A percentile compares a stretch with the other conserved stretches of the same genome.
Conservation (phyloP, 2,329 filamentous ascomycete genomes). For the Sphaerulina musiva region DNA sequence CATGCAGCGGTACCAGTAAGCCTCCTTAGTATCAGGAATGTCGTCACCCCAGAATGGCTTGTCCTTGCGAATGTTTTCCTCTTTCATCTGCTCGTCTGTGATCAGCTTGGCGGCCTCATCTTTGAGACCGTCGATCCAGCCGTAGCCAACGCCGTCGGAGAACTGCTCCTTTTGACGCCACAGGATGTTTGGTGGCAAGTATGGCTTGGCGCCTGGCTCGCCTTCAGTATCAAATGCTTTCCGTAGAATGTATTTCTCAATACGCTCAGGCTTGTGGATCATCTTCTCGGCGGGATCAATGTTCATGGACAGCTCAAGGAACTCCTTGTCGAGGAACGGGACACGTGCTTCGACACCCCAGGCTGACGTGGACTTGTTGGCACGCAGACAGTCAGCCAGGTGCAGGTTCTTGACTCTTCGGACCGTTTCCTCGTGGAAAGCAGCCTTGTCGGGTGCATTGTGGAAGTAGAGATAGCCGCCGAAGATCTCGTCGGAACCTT, state of each 20-base stretch:
- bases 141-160: constrained; percentile 93
- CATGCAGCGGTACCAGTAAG: constrained; percentile 98
- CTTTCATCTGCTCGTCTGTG: constrained; percentile 84
- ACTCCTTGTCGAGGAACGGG: constrained; percentile 95
- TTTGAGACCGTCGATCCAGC: constrained; percentile 97
- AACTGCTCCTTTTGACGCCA: constrained; percentile 99
- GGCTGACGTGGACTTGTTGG: constrained; percentile 97
- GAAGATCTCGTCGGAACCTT: constrained; percentile 97
- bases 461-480: constrained; percentile 99
- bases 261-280: constrained; percentile 65
- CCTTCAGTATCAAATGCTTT: constrained; percentile 87
- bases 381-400: constrained; percentile 88
- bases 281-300: constrained; percentile 93
- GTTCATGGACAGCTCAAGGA: constrained; percentile 88
- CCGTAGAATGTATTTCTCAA: constrained; percentile 97
- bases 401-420: constrained; percentile 94
- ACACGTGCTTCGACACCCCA: constrained; percentile 98
- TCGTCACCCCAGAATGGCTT: constrained; percentile 93
- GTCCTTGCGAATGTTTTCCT: constrained; percentile 62
- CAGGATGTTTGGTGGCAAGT: constrained; percentile 92
- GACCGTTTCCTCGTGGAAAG: constrained; percentile 94
- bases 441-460: constrained; percentile 78
- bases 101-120: constrained; percentile 85
- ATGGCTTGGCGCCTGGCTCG: constrained; percentile 70
- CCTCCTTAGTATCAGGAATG: constrained; percentile 93